Conservation (phyloP, 23 red algal species). For the Gracilaria gracilis region DNA sequence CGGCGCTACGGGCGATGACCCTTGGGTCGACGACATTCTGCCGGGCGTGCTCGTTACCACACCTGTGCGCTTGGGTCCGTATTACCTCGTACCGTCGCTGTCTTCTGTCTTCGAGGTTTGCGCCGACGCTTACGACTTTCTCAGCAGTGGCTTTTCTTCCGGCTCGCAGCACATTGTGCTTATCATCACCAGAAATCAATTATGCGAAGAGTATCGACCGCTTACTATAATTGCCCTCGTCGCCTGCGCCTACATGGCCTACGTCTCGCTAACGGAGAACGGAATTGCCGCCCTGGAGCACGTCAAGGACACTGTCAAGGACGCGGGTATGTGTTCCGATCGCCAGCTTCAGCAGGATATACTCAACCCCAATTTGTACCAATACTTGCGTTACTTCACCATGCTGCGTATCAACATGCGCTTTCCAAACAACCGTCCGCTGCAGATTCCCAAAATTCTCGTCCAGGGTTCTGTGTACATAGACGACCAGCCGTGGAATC, state of each 20-base stretch:
- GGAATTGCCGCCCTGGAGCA: constrained; percentile 66
- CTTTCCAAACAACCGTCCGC: constrained; percentile 62
- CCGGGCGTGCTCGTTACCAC: constrained; percentile 64
- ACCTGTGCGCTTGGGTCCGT: constrained; percentile 63
- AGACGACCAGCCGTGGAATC: constrained; percentile 85
- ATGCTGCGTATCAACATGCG: constrained; percentile 62
- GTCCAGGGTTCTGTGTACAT: constrained; percentile 77
- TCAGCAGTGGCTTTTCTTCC: constrained; percentile 40
- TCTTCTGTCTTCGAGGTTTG: constrained; percentile 74
- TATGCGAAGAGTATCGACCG: constrained; percentile 60
- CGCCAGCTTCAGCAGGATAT: constrained; percentile 53
- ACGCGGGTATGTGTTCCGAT: constrained; percentile 57
- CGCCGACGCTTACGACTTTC: constrained; percentile 69
- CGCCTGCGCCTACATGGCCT: constrained; percentile 69
- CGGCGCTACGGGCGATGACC: constrained; percentile 28
- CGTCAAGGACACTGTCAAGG: constrained; percentile 40
- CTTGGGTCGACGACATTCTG: constrained; percentile 56
- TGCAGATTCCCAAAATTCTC: constrained; percentile 77
- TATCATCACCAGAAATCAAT: constrained; percentile 57
- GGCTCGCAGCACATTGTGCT: constrained; percentile 70
- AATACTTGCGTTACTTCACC: constrained; percentile 72
- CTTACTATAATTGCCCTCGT: constrained; percentile 67
- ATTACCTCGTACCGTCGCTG: constrained; percentile 62
- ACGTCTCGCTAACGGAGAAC: constrained; percentile 55
- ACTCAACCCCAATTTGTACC: constrained; percentile 51